These are phyloP conservation scores for Drechslerella dactyloides DNA, from an alignment of 2,329 filamentous ascomycete genomes.

Conservation along the genomic window DNA sequence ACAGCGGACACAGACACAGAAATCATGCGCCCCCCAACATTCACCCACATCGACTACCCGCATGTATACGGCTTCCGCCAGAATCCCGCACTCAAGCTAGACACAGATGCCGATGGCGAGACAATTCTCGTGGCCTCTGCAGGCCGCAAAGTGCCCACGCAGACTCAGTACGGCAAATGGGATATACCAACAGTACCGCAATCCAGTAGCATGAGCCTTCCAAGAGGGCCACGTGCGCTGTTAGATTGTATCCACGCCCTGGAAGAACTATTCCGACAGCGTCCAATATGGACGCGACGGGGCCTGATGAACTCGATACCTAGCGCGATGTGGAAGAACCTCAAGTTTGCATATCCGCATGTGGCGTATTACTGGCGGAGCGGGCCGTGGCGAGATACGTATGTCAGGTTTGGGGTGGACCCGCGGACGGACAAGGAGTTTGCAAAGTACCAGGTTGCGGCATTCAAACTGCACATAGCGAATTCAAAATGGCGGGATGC, in stretches of 20 bases:
- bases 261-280: slow-evolving; percentile 69
- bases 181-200: slow-evolving; percentile 69
- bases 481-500: slow-evolving; percentile 53
- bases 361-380: slow-evolving; percentile 90
- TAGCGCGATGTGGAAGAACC: slow-evolving; percentile 59
- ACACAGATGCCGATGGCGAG: slow-evolving; percentile 66
- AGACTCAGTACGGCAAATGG: slow-evolving; percentile 66
- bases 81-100: slow-evolving; percentile 75
- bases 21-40: slow-evolving; percentile 79
- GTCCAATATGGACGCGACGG: slow-evolving; percentile 86
- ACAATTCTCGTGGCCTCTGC: slow-evolving; percentile 65
- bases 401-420: slow-evolving; percentile 85
- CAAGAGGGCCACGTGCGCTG: slow-evolving; percentile 59
- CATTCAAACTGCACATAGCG: slow-evolving; percentile 71
- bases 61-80: slow-evolving; percentile 77
- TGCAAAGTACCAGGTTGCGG: slow-evolving; percentile 84
- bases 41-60: slow-evolving; percentile 74
- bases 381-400: slow-evolving; percentile 87
- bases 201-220: slow-evolving; percentile 64
- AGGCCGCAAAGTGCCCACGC: slow-evolving; percentile 66
- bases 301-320: slow-evolving; percentile 76
- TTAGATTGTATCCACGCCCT: slow-evolving; percentile 61
- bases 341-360: slow-evolving; percentile 80
- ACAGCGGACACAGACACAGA: slow-evolving; percentile 69
- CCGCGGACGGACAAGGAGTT: slow-evolving; percentile 78